Percentiles rank a stretch among this genome's conserved stretches.
Conservation (phyloP, 768 basidiomycete genomes). For the Suillus placidus region DNA sequence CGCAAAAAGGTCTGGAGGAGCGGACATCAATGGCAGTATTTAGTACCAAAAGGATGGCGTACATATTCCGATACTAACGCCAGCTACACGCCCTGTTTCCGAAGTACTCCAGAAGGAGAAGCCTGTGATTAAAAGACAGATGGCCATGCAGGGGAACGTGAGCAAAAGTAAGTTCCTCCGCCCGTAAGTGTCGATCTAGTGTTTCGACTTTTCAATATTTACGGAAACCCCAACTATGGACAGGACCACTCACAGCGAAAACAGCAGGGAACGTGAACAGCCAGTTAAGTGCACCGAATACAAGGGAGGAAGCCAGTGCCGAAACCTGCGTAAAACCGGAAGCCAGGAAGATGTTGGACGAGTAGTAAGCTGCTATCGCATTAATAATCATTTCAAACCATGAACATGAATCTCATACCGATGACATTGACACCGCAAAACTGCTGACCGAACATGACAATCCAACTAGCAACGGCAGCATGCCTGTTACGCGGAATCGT, state of each 20-base stretch:
- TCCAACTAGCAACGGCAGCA: conserved; percentile 57
- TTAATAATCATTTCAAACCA: background rate
- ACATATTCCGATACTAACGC: conserved; percentile 57
- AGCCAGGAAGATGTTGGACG: conserved; percentile 68
- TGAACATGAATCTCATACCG: conserved; percentile 18
- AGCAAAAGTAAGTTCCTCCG: conserved; percentile 74
- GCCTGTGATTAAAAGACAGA: conserved; percentile 73
- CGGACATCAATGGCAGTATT: conserved; percentile 11
- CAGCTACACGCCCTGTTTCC: conserved; percentile 41
- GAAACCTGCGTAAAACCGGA: conserved; percentile 57
- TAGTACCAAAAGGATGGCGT: background rate
- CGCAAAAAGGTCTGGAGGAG: conserved; percentile 47
- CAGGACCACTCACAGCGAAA: conserved; percentile 44
- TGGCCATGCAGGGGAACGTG: conserved; percentile 83
- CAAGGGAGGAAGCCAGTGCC: conserved; percentile 65
- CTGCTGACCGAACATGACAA: conserved; percentile 83
- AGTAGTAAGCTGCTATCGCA: conserved; percentile 66
- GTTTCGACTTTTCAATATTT: conserved; percentile 23
- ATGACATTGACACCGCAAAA: conserved; percentile 83
- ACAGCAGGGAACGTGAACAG: conserved; percentile 68
- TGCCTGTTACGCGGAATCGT: conserved; percentile 73
- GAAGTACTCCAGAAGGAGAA: conserved; percentile 62
- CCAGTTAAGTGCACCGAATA: conserved; percentile 69
- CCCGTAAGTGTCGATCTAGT: conserved; percentile 72
- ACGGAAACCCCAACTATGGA: conserved; percentile 15